These are phyloP conservation scores for Pseudogymnoascus sp. DNA, from an alignment of 2,329 filamentous ascomycete species.

Conservation along the genomic window DNA sequence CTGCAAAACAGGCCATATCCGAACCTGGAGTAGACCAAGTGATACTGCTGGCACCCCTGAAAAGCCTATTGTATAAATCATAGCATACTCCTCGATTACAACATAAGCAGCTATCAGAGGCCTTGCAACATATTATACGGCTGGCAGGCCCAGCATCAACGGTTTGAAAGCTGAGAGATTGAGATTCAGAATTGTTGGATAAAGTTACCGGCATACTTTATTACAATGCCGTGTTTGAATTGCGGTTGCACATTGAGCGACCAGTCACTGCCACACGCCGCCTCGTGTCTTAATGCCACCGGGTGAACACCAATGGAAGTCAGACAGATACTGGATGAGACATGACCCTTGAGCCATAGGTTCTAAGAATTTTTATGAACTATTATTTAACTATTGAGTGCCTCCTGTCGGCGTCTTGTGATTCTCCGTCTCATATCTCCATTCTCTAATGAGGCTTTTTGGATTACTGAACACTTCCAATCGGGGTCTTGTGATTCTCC, in stretches of 20 bases:
- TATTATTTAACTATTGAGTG: not conserved
- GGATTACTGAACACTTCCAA: not conserved
- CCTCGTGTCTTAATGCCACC: slow-evolving; percentile 2
- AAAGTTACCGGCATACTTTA: not conserved
- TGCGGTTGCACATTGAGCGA: not conserved
- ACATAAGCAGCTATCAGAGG: not conserved
- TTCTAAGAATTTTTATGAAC: not conserved
- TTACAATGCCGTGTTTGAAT: not conserved
- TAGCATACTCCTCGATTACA: not conserved
- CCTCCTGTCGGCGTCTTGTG: not conserved
- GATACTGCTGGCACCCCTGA: slow-evolving; percentile 16
- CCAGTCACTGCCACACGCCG: not conserved
- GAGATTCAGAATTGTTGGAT: not conserved
- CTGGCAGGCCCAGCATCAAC: not conserved
- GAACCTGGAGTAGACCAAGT: slow-evolving; percentile 23
- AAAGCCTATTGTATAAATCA: not conserved
- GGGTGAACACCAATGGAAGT: not conserved
- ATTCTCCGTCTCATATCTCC: not conserved
- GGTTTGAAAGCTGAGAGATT: not conserved
- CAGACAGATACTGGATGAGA: not conserved
- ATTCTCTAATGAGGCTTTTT: not conserved
- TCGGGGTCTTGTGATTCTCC: not conserved
- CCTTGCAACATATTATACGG: not conserved
- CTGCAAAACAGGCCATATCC: slow-evolving; percentile 53
- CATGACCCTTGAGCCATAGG: slow-evolving; percentile 2